Evolutionary conservation across 2,329 filamentous ascomycete genomes (phyloP).

Genomic region (Ophiostoma ulmi): DNA sequence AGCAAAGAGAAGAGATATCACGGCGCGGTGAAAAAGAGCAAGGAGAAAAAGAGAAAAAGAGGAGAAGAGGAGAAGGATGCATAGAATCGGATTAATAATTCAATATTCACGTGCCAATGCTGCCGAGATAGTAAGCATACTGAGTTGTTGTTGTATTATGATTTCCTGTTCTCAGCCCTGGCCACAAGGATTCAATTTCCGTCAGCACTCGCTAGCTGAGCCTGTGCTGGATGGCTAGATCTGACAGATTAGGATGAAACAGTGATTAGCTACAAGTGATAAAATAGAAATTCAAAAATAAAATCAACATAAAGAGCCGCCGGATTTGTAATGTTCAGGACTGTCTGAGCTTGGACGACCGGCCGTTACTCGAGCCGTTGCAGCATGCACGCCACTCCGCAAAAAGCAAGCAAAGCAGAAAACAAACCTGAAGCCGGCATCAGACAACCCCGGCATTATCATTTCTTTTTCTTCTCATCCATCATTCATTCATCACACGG

Average conservation of each 20-base stretch:
- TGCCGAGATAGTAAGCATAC: neutral
- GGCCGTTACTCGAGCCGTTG: neutral
- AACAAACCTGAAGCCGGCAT: neutral
- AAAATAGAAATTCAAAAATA: too few relatives aligned
- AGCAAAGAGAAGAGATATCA: too few relatives aligned
- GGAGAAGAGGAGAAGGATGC: too few relatives aligned
- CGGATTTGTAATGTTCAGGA: neutral
- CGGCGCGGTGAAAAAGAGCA: too few relatives aligned
- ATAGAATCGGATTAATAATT: neutral
- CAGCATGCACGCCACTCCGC: neutral
- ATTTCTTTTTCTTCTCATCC: neutral
- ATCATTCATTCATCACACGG: neutral
- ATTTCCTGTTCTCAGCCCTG: too few relatives aligned
- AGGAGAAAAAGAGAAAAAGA: too few relatives aligned
- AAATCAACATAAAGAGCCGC: neutral
- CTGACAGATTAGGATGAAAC: too few relatives aligned
- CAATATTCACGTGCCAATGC: neutral
- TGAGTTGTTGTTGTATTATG: too few relatives aligned
- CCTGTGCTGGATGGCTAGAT: too few relatives aligned
- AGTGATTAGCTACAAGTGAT: too few relatives aligned
- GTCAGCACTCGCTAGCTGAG: too few relatives aligned
- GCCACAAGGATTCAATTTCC: too few relatives aligned
- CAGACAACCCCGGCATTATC: neutral
- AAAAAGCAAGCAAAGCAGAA: neutral
- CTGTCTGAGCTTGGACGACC: neutral